phyloP scores from a whole-genome alignment of 2,329 filamentous ascomycete species.

The Trichophyton mentagrophytes region DNA sequence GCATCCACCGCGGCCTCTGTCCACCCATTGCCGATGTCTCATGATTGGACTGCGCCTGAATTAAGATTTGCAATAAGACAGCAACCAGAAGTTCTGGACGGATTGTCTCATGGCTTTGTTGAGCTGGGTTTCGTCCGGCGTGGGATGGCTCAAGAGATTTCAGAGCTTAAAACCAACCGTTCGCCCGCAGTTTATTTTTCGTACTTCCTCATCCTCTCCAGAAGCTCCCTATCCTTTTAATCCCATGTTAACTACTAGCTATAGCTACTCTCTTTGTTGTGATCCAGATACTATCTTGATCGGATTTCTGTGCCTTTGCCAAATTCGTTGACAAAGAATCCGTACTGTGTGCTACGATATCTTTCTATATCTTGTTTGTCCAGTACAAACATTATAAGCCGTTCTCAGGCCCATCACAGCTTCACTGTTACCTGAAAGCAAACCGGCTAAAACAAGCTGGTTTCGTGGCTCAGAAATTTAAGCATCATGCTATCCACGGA shows the following conservation, averaged over 20 bases:
- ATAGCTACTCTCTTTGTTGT: background rate
- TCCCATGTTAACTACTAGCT: background rate
- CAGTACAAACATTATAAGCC: background rate
- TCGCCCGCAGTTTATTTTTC: background rate
- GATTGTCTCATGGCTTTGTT: background rate
- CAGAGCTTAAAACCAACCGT: constrained; percentile 1
- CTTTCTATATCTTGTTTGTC: constrained; percentile 1
- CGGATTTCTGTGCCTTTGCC: background rate
- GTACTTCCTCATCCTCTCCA: background rate
- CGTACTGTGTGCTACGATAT: background rate
- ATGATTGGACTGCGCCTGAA: background rate
- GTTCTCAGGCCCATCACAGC: background rate
- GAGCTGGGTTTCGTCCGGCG: background rate
- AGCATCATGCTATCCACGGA: constrained; percentile 31
- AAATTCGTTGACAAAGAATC: background rate
- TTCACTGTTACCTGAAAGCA: background rate
- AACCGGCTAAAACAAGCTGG: background rate
- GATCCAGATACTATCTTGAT: background rate
- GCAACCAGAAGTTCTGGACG: constrained; percentile 2
- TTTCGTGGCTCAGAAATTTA: background rate
- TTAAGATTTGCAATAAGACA: constrained; percentile 1
- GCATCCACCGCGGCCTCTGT: background rate
- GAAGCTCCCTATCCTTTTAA: background rate
- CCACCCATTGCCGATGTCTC: background rate
- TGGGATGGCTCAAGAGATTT: constrained; percentile 1